phyloP scores from a whole-genome alignment of 2,329 filamentous ascomycete genomes.

The Pseudogymnoascus sp. region DNA sequence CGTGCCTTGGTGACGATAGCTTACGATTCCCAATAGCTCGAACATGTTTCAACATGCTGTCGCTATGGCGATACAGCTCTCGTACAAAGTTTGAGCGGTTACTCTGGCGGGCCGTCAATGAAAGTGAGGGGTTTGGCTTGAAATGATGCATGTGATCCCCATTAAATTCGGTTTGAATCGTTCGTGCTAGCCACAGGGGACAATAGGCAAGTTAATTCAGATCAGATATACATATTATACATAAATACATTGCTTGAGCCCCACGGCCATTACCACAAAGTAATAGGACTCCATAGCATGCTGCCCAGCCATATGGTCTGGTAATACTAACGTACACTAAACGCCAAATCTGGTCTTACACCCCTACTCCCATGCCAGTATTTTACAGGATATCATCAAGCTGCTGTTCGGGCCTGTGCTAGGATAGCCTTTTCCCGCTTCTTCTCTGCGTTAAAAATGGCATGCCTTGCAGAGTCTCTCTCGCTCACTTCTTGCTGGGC shows the following conservation, averaged over 20 bases:
- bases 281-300: slow-evolving; percentile 11
- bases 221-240: slow-evolving; percentile 1
- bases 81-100: slow-evolving; percentile 61
- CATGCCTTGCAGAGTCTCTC: slow-evolving; percentile 48
- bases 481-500: slow-evolving; percentile 46
- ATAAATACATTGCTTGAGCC: slow-evolving; percentile 1
- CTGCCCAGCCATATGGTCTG: not conserved
- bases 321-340: slow-evolving; percentile 11
- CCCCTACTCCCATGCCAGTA: slow-evolving; percentile 2
- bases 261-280: slow-evolving; percentile 7
- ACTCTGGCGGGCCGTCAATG: slow-evolving; percentile 80
- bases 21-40: slow-evolving; percentile 75
- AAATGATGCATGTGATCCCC: slow-evolving; percentile 45
- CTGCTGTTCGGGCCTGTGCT: slow-evolving; percentile 42
- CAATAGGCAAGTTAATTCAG: not conserved
- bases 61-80: slow-evolving; percentile 65
- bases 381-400: slow-evolving; percentile 10
- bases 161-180: too few species aligned
- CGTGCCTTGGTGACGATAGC: slow-evolving; percentile 67
- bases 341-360: slow-evolving; percentile 5
- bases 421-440: slow-evolving; percentile 57
- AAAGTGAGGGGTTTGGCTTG: slow-evolving; percentile 88
- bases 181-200: not conserved
- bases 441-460: slow-evolving; percentile 48
- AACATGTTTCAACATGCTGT: slow-evolving; percentile 85